Evolutionary conservation across 305 asterid species (phyloP).

Genomic region (Solanum chacoense): DNA sequence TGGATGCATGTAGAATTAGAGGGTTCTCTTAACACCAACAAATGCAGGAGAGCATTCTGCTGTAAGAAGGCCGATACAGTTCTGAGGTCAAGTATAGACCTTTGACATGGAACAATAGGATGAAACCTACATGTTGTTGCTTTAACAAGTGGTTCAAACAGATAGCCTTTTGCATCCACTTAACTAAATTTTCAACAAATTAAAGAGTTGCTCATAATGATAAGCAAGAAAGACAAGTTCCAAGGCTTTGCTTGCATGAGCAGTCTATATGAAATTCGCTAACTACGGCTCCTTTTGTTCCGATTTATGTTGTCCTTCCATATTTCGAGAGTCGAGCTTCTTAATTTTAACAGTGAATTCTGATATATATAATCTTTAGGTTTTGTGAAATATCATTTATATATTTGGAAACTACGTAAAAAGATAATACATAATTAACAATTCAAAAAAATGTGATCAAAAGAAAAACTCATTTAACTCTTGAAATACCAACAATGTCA

Average conservation of each 20-base stretch:
- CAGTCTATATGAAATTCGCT: neutral
- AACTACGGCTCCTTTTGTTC: neutral
- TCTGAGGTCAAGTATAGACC: neutral
- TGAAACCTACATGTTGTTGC: neutral
- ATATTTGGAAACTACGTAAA: neutral
- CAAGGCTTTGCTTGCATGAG: neutral
- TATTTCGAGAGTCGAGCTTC: neutral
- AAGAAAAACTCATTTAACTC: neutral
- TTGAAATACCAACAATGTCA: neutral
- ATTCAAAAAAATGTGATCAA: neutral
- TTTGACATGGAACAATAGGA: neutral
- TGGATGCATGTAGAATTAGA: neutral
- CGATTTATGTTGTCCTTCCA: neutral
- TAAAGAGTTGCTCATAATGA: neutral
- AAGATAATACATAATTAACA: neutral
- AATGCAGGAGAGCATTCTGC: neutral
- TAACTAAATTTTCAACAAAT: neutral
- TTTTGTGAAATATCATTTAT: neutral
- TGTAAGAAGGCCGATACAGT: neutral
- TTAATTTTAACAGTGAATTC: neutral
- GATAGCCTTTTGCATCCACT: neutral
- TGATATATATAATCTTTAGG: neutral
- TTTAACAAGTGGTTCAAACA: neutral
- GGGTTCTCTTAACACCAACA: neutral
- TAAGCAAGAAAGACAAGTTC: neutral